These are phyloP conservation scores for Ganoderma leucocontextum DNA, from an alignment of 1,284 basidiomycete genomes.

Conservation along the genomic window DNA sequence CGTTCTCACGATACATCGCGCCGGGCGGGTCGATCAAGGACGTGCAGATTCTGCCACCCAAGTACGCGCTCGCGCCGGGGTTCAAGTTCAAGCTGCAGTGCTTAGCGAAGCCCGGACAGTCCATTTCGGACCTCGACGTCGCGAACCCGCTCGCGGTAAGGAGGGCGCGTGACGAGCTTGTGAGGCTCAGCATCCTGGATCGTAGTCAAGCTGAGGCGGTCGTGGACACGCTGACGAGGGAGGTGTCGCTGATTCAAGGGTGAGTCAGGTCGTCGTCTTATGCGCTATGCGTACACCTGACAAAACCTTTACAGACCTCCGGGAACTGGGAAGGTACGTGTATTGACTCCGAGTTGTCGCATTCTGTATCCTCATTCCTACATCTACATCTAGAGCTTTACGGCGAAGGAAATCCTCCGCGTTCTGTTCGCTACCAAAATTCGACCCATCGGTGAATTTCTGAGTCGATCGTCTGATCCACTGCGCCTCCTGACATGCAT, in stretches of 20 bases:
- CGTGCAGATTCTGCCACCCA: slow-evolving; percentile 35
- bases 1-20: slow-evolving; percentile 47
- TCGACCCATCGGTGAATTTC: slow-evolving; percentile 38
- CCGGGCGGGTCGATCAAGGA: slow-evolving; percentile 33
- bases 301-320: slow-evolving; percentile 59
- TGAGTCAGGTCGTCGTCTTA: slow-evolving; percentile 40
- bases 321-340: slow-evolving; percentile 74
- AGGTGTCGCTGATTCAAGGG: slow-evolving; percentile 78
- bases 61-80: slow-evolving; percentile 38
- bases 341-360: neutral
- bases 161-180: slow-evolving; percentile 56
- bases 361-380: no score
- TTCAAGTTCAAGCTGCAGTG: slow-evolving; percentile 42
- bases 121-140: slow-evolving; percentile 29
- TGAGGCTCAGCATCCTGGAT: slow-evolving; percentile 60
- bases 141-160: slow-evolving; percentile 27
- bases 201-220: slow-evolving; percentile 74
- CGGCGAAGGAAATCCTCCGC: slow-evolving; percentile 71
- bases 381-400: slow-evolving; percentile 57
- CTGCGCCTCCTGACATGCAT: slow-evolving; percentile 43
- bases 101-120: slow-evolving; percentile 43
- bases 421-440: slow-evolving; percentile 59
- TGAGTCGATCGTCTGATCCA: no score
- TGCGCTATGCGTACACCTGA: neutral
- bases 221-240: slow-evolving; percentile 63